These are phyloP conservation scores for Avena atlantica DNA, from an alignment of 176 grass and related monocot species.

Conservation along the genomic window DNA sequence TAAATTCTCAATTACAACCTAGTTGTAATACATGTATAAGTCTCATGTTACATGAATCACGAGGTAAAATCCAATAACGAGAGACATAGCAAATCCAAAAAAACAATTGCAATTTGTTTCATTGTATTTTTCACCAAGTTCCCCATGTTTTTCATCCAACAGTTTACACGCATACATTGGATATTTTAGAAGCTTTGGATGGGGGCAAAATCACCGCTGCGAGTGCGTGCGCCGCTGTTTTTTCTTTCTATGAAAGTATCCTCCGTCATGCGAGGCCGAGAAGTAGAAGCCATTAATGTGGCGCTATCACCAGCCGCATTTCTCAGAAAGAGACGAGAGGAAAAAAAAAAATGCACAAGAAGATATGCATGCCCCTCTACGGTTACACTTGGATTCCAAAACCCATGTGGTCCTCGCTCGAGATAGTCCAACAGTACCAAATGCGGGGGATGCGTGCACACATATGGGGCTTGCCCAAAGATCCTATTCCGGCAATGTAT, in stretches of 20 bases:
- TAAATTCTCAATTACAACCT: too few relatives aligned
- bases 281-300: not conserved
- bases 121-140: not conserved
- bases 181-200: not conserved
- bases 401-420: not conserved
- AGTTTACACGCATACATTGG: not conserved
- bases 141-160: not conserved
- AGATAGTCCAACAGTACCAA: not conserved
- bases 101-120: not conserved
- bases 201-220: not conserved
- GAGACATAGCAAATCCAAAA: too few relatives aligned
- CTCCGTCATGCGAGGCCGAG: not conserved
- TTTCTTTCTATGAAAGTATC: not conserved
- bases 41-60: too few relatives aligned
- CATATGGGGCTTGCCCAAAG: not conserved
- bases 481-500: slow-evolving; percentile 22
- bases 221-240: not conserved
- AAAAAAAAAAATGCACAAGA: not conserved
- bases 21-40: too few relatives aligned
- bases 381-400: slow-evolving; percentile 14
- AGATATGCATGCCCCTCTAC: slow-evolving; percentile 17
- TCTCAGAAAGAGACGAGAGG: not conserved
- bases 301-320: slow-evolving; percentile 3
- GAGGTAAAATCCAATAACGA: too few relatives aligned
- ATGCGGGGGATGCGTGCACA: slow-evolving; percentile 17